Base-by-base conservation (phyloP, 108 stramenopile species). In the Nitzschia sp. region DNA sequence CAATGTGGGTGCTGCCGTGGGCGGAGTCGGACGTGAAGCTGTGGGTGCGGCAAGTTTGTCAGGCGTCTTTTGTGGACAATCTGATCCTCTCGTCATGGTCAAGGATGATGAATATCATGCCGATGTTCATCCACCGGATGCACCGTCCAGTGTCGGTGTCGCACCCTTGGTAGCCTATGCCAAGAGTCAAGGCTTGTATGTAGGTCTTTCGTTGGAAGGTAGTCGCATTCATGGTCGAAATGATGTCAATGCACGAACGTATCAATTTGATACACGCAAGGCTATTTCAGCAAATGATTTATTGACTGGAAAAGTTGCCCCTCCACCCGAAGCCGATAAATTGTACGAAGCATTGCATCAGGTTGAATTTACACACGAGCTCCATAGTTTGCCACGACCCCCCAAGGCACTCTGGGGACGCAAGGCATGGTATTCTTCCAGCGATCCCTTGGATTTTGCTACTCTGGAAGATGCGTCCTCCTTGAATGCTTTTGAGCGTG, bases 81-180 rank as follows among this genome's bases (percentile, higher is more conserved):
- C 2, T 26, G 63, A 71, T 27, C 55, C 75, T 4, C 55, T 77
- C 17, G 79, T 84, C 29, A 64, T 62, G 46, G 72, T 82, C 67
- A 81, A 83, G 27, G 85, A 86, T 11, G 85, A 85, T 47, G 86
- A 90, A 53, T 77, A 83, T 53, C 71, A 81, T 27, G 66, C 42
- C 21, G 83, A 88, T 9, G 27, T 17, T 15, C 30, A 36, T 31
- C 28, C 54, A 32, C 36, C 60, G 35, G 21, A 38, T 34, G n/a
- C 34, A 21, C 46, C 45, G 23, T 24, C 46, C 15, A 33, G 31
- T 11, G 72, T 46, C 9, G 86, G 79, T 21, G 73, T 91, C 51
- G 85, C 91, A 15, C 91, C 94, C 0, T 86, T 95, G 66, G 88
- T 93, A 26, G 91, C 95, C 15, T 96, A 96, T 59, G 90, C 93